Evolutionary conservation across 805 yeast genomes (phyloP), one percentile per base, ranked within the genome.

Genomic region (Lachancea dasiensis): DNA sequence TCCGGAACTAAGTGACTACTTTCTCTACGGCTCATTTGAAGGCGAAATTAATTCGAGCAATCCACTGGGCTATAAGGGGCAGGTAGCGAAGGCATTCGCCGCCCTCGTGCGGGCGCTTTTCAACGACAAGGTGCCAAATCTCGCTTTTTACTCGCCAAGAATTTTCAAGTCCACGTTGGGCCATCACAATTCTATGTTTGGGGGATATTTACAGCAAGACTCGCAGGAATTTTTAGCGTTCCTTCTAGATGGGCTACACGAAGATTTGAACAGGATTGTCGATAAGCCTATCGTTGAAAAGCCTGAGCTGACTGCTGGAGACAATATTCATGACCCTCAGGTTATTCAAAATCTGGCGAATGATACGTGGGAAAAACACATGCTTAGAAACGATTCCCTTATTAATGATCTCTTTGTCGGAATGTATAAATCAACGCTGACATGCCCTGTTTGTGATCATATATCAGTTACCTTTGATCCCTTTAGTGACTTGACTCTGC

Each of bases 211-310:
- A 47, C 97, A 92, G 58, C 97, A 90, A 55, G 98, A 90, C 56
- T 86, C 97, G 0, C 97, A 92, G 58, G 97, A 92, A 54, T 82
- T 92, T 52, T 67, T 90, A 34, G 87, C 95, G 11, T 90, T 85
- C 69, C 61, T 92, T 18, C 68, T 92, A 17, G 97, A 92, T 62
- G 90, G 95, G 2, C 65, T 90, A 21, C 97, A 92, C 54, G 97
- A 90, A 60, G 97, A 90, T 61, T 67, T 90, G 46, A 92, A 92
- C 54, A 69, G 96, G 39, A 80, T 90, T 20, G 56, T 74, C 6
- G 65, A 82, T 25, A 92, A 92, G 55, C 97, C 97, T 1, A 81
- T 80, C 47, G 75, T 86, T 6, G 95, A 86, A 50, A 86, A 86
- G 52, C 96, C 97, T 0, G 95, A 86, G 52, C 56, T 81, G 16